Evolutionary conservation across 2,329 filamentous ascomycete species (phyloP), one percentile per base, ranked within the genome.

Genomic region (Onygenales sp.): DNA sequence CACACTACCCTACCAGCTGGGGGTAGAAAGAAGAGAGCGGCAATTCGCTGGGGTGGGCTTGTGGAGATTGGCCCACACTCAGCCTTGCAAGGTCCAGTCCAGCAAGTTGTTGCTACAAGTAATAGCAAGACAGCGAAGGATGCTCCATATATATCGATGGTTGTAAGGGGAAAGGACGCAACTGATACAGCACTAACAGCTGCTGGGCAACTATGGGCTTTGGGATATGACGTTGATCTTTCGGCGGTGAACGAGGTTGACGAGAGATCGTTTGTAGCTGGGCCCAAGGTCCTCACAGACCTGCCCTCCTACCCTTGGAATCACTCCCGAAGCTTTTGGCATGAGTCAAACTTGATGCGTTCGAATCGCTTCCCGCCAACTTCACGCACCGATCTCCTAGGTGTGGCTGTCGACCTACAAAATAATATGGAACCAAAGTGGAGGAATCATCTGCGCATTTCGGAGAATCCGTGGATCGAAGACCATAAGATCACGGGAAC

Each of bases 391-490:
- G 36, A 39, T n/a, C 36, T 39, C 13, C 13, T 39, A 39, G 36
- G 36, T 39, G 36, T 39, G 13, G 9, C 36, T 39, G 36, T 39
- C 9, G 36, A 39, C 13, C 7, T 39, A 39, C 36, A 39, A 39
- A 39, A 39, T 44, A 27, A 44, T 17, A 44, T 59, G 7, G 61
- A 61, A 27, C 61, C 59, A 17, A 53, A 52, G 1, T 70, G 67
- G 67, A 45, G 66, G 21, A 67, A 68, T 41, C 44, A 63, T 13
- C 48, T 70, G 1, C 59, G 58, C 9, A 41, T 59, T 1, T 57
- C 53, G 4, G 64, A 69, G 10, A 50, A 58, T 2, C 63, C 64
- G 5, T 69, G 68, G 68, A 48, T 69, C 6, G 32, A 44, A 4
- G 62, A 66, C 21, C 68, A 70, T 50, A 53, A 48, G 8, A 53